phyloP scores from a whole-genome alignment of 768 basidiomycete species.

The Cytidiella melzeri region DNA sequence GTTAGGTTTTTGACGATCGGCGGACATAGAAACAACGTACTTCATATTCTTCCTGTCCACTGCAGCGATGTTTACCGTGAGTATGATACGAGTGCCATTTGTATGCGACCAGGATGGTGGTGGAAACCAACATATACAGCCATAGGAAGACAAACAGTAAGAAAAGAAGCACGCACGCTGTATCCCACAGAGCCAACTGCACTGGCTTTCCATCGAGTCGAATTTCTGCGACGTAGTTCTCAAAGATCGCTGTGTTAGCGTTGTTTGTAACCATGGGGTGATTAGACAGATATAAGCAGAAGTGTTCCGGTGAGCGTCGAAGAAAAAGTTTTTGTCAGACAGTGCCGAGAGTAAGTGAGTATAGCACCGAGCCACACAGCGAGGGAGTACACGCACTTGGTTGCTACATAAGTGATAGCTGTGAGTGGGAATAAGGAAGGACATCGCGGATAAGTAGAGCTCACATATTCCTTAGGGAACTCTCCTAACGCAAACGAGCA shows the following conservation, averaged over 20 bases:
- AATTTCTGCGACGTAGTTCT: conserved; percentile 99
- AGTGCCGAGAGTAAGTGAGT: no score
- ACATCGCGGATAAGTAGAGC: not conserved
- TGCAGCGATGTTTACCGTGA: conserved; percentile 24
- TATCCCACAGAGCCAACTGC: conserved; percentile 97
- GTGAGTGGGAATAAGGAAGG: not conserved
- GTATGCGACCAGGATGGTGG: not conserved
- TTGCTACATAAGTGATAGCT: conserved; percentile 29
- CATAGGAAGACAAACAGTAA: no score
- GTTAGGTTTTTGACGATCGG: not conserved
- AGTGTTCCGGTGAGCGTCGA: no score
- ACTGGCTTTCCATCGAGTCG: conserved; percentile 96
- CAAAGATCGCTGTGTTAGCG: conserved; percentile 72
- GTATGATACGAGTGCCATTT: not conserved
- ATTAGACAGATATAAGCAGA: no score
- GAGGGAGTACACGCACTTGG: conserved; percentile 33
- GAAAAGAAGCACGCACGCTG: conserved; percentile 66
- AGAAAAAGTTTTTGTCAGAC: no score
- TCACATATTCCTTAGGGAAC: conserved; percentile 93
- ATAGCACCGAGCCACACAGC: no score
- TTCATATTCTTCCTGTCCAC: conserved; percentile 99
- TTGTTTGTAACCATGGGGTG: conserved; percentile 1
- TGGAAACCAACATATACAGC: not conserved
- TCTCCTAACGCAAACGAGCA: conserved; percentile 92
- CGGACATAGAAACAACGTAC: conserved; percentile 31